Evolutionary conservation across 2,329 filamentous ascomycete species (phyloP), one percentile per base, ranked within the genome.

Genomic region (Xylariaceae sp.): DNA sequence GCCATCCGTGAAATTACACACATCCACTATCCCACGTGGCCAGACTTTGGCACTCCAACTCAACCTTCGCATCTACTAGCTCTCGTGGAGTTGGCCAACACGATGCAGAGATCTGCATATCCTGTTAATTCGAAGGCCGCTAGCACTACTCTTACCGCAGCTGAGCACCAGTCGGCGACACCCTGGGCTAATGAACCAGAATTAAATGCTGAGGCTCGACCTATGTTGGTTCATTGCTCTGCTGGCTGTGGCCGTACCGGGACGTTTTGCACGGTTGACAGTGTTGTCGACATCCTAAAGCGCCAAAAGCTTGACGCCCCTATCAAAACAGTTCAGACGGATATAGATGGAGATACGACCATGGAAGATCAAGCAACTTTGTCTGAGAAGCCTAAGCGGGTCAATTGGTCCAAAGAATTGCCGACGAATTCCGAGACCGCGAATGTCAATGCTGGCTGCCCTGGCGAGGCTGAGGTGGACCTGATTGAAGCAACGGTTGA

Each of bases 261-360:
- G 3, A 92, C 94, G 0, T 99, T 97, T 68, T 97, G 94, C 70
- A 95, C 94, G 0, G 91, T 97, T 12, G 94, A 97, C 69, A 92
- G 87, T 40, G 94, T 97, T 6, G 86, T 97, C 54, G 91, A 96
- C 71, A 95, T 96, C 88, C 75, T 99, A 57, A 96, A 96, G 74
- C 84, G 89, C n/a, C 91, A 96, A 71, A 80, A 76, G 34, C 70
- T 75, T 50, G 69, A 69, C 6, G 71, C 61, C 39, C 37, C 67
- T 27, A 62, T 53, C 37, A 56, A 60, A 3, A 59, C 56, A 3
- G 54, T 59, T 6, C 60, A 61, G 6, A 40, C 65, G 2, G 72
- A 75, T 35, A 53, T 58, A 2, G 76, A 80, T 29, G 77, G 74
- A 0, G 79, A 82, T 53, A 69, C 78, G 3, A 56, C 63, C 0